phyloP scores from a whole-genome alignment of 495 filamentous ascomycete species.

The Xylaria grammica region DNA sequence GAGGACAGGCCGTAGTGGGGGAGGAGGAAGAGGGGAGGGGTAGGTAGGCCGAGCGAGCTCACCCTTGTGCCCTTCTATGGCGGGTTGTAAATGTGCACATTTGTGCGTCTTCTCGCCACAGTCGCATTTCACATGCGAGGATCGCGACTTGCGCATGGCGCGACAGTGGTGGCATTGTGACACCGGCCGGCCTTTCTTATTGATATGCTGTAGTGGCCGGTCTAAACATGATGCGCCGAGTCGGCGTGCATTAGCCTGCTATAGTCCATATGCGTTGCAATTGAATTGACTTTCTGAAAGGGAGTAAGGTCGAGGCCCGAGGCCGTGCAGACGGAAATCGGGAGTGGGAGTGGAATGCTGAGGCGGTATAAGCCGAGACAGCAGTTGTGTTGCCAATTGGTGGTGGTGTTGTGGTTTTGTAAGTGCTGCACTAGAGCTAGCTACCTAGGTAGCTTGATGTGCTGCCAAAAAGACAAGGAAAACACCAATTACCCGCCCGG shows the following conservation, averaged over 20 bases:
- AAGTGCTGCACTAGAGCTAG: slow-evolving; percentile 6
- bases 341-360: neutral
- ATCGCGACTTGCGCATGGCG: slow-evolving; percentile 93
- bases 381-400: slow-evolving; percentile 8
- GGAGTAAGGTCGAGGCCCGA: neutral
- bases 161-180: slow-evolving; percentile 99
- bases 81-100: slow-evolving; percentile 65
- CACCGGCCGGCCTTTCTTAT: slow-evolving; percentile 97
- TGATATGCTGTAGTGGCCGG: slow-evolving; percentile 91
- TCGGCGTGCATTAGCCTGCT: slow-evolving; percentile 8
- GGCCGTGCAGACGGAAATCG: neutral
- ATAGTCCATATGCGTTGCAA: neutral
- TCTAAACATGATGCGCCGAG: slow-evolving; percentile 56
- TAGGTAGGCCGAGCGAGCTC: slow-evolving; percentile 40
- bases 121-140: slow-evolving; percentile 95
- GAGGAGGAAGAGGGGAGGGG: neutral
- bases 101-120: slow-evolving; percentile 90
- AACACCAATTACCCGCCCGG: neutral
- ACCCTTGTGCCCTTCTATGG: slow-evolving; percentile 61
- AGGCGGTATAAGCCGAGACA: slow-evolving; percentile 9
- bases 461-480: slow-evolving; percentile 8
- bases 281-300: neutral
- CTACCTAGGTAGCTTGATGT: slow-evolving; percentile 5
- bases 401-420: neutral
- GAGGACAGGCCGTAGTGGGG: too few relatives aligned